Evolutionary conservation across 306 rosid species (phyloP).

Genomic region (Casuarina cunninghamiana): DNA sequence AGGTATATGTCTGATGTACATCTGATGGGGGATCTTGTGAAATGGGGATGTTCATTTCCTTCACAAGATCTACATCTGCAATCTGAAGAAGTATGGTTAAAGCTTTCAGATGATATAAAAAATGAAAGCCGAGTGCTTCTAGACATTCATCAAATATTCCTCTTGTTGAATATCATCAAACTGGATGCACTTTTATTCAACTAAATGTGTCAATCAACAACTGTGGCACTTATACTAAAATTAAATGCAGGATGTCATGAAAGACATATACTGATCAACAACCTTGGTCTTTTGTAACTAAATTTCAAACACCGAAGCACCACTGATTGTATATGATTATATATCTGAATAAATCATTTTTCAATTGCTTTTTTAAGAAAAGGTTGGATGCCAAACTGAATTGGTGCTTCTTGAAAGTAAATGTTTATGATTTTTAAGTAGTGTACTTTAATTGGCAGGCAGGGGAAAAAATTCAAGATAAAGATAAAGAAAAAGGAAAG

Average conservation of each 20-base stretch:
- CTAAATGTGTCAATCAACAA: conserved; percentile 9
- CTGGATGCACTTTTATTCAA: conserved; percentile 57
- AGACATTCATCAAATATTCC: conserved; percentile 60
- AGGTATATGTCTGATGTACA: conserved; percentile 54
- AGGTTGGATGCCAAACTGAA: too few species aligned
- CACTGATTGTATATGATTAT: too few species aligned
- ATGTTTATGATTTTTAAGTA: too few species aligned
- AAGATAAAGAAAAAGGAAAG: too few species aligned
- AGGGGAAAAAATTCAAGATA: too few species aligned
- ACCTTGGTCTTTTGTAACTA: background rate
- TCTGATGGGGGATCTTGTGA: conserved; percentile 20
- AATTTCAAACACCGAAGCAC: too few species aligned
- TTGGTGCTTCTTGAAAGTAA: too few species aligned
- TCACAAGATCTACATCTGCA: conserved; percentile 82
- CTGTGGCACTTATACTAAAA: conserved; percentile 6
- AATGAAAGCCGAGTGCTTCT: conserved; percentile 31
- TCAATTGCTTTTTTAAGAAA: too few species aligned
- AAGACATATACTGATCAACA: conserved; percentile 5
- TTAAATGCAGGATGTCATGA: background rate
- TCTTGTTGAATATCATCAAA: conserved; percentile 94
- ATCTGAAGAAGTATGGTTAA: conserved; percentile 48
- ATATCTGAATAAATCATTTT: too few species aligned
- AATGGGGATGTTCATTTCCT: conserved; percentile 69
- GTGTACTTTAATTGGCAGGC: too few species aligned
- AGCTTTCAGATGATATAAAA: conserved; percentile 18